These are phyloP conservation scores for Bullera alba DNA, from an alignment of 768 basidiomycete genomes.

Conservation along the genomic window DNA sequence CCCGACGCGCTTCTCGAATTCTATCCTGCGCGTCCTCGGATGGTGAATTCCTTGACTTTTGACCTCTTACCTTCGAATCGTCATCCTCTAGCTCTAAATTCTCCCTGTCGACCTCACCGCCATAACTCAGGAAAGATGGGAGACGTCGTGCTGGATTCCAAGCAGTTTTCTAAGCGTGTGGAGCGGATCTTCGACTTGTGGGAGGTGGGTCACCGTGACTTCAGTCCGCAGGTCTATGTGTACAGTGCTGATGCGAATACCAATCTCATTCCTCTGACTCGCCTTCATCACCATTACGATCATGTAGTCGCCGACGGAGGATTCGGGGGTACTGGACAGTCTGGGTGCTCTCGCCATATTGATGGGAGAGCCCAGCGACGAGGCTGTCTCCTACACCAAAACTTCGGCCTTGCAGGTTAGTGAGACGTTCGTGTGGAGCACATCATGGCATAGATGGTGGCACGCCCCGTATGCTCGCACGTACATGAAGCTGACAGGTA, in stretches of 20 bases:
- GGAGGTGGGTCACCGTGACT: conserved; percentile 26
- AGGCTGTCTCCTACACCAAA: conserved; percentile 83
- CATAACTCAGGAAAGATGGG: conserved; percentile 31
- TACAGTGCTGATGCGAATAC: neutral
- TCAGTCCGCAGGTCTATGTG: neutral
- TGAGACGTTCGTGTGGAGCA: neutral
- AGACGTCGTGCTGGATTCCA: conserved; percentile 40
- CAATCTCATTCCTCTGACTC: neutral
- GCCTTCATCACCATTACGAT: neutral
- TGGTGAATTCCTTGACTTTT: too few species aligned
- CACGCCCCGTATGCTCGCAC: neutral
- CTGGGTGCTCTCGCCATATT: conserved; percentile 45
- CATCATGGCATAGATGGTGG: neutral
- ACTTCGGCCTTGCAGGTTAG: conserved; percentile 74
- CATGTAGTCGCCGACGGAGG: conserved; percentile 23
- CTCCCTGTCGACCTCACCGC: neutral
- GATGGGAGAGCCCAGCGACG: conserved; percentile 56
- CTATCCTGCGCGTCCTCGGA: too few species aligned
- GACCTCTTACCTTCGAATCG: too few species aligned
- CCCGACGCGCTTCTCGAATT: too few species aligned
- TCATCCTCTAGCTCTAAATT: neutral
- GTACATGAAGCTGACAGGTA: neutral
- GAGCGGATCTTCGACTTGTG: conserved; percentile 38
- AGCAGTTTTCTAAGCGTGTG: conserved; percentile 37
- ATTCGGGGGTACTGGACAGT: conserved; percentile 26